Evolutionary conservation across 768 basidiomycete species (phyloP).

Genomic region (Xerocomellus intermedius): DNA sequence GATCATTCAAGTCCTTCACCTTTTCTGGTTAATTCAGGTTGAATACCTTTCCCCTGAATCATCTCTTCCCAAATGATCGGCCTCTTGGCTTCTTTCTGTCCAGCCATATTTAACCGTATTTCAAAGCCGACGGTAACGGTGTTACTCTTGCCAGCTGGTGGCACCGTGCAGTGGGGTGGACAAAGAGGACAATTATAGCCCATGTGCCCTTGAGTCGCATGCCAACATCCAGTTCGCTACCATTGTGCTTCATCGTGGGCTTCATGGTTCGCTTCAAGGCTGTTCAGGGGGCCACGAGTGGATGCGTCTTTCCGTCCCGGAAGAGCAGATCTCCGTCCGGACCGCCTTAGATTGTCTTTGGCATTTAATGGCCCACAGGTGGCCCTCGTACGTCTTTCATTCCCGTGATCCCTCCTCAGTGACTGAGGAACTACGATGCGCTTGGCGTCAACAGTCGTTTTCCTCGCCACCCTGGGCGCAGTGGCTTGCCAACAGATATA

Average conservation of each 20-base stretch:
- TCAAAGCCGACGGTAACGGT: background rate
- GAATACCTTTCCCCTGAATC: background rate
- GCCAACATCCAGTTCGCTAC: background rate
- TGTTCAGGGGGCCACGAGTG: background rate
- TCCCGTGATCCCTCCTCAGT: background rate
- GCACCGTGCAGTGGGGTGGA: background rate
- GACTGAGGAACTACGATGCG: constrained; percentile 11
- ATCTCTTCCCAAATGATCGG: background rate
- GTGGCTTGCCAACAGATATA: constrained; percentile 51
- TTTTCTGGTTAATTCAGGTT: background rate
- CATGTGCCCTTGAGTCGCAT: background rate
- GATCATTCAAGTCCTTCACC: background rate
- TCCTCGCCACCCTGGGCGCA: constrained; percentile 19
- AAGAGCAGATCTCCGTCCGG: constrained; percentile 4
- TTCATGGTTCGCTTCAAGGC: background rate
- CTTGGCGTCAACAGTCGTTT: constrained; percentile 13
- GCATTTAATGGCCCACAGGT: constrained; percentile 17
- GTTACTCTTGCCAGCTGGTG: background rate
- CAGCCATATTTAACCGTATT: background rate
- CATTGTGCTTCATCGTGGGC: background rate
- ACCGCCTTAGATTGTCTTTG: background rate
- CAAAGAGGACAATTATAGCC: background rate
- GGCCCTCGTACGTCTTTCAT: constrained; percentile 1
- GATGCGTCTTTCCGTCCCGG: background rate
- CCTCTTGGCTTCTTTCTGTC: background rate